Conservation (phyloP, 306 rosid genomes). For the Acacia acuminata region DNA sequence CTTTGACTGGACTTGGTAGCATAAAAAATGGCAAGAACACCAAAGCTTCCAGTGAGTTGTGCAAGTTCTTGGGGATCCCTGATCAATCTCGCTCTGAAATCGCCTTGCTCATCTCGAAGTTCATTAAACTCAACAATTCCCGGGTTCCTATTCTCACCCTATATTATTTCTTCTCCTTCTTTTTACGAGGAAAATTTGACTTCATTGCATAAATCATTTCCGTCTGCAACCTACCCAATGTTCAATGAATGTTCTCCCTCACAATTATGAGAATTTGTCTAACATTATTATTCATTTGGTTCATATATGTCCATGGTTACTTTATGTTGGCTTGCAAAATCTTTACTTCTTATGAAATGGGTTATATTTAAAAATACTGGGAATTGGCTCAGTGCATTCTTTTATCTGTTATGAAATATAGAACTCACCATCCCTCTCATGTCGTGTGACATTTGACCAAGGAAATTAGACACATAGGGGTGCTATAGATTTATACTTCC, state of each 20-base stretch:
- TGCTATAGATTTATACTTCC: neutral
- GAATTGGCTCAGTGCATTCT: neutral
- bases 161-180: neutral
- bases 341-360: neutral
- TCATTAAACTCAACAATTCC: conserved; percentile 59
- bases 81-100: conserved; percentile 49
- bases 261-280: neutral
- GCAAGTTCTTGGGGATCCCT: conserved; percentile 58
- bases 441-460: neutral
- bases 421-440: neutral
- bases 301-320: neutral
- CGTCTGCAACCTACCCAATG: neutral
- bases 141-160: conserved; percentile 29
- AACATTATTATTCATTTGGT: neutral
- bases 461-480: neutral
- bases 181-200: neutral
- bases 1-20: conserved; percentile 33
- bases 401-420: neutral
- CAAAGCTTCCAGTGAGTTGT: conserved; percentile 46
- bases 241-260: conserved; percentile 38
- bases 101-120: conserved; percentile 49
- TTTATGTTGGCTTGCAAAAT: neutral
- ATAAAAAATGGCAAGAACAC: conserved; percentile 34
- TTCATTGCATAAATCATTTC: neutral
- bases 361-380: neutral